Evolutionary conservation across 2,329 filamentous ascomycete species (phyloP).

Genomic region (Boeremia exigua): DNA sequence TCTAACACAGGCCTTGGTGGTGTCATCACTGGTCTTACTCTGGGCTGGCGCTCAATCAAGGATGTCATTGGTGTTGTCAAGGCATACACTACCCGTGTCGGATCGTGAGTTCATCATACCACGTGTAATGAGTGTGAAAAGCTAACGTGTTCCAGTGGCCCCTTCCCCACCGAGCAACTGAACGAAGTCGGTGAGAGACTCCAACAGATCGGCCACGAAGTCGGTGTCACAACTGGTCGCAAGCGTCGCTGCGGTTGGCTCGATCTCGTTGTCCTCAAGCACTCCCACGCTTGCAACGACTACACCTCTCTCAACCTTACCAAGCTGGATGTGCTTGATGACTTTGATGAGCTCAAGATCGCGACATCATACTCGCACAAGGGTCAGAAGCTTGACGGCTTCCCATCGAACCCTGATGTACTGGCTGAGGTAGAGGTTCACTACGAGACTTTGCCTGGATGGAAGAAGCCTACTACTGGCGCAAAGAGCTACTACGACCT

Average conservation of each 20-base stretch:
- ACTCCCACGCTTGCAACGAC: conserved; percentile 69
- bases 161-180: conserved; percentile 72
- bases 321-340: conserved; percentile 74
- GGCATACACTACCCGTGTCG: conserved; percentile 69
- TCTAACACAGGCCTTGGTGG: conserved; percentile 67
- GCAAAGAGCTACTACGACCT: conserved; percentile 67
- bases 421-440: conserved; percentile 67
- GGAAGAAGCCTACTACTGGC: conserved; percentile 69
- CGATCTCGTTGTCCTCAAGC: conserved; percentile 73
- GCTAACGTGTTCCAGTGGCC: conserved; percentile 56
- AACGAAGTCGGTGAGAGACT: conserved; percentile 64
- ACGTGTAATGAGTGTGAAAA: background rate
- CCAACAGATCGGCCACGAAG: conserved; percentile 62
- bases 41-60: conserved; percentile 66
- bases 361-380: conserved; percentile 72
- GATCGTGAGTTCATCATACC: conserved; percentile 36
- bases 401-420: conserved; percentile 67
- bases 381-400: conserved; percentile 63
- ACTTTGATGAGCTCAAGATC: conserved; percentile 76
- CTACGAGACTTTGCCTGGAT: conserved; percentile 73
- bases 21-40: conserved; percentile 66
- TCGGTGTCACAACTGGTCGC: conserved; percentile 64
- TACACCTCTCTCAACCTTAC: conserved; percentile 70
- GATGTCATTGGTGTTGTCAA: conserved; percentile 71
- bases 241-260: conserved; percentile 69